phyloP scores from a whole-genome alignment of 2,329 filamentous ascomycete species.

The Fonsecaea erecta region DNA sequence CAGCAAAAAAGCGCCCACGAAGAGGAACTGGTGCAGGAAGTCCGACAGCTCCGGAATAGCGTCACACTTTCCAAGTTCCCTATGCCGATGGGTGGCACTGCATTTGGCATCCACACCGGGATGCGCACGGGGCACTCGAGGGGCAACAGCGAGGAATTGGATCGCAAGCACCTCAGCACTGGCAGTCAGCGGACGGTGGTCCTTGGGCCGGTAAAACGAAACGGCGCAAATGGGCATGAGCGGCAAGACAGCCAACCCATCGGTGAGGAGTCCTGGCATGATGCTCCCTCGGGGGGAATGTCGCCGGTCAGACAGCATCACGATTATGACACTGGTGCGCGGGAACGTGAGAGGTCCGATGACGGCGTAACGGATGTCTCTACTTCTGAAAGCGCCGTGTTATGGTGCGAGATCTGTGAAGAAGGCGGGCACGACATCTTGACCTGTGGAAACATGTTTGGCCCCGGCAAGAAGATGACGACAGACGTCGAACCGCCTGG shows the following conservation, averaged over 20 bases:
- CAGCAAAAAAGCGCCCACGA: conserved; percentile 75
- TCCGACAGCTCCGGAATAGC: conserved; percentile 66
- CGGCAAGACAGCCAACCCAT: conserved; percentile 16
- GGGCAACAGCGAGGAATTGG: conserved; percentile 36
- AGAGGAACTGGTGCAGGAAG: conserved; percentile 82
- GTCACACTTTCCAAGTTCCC: conserved; percentile 34
- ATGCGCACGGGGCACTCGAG: conserved; percentile 44
- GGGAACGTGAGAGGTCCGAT: conserved; percentile 57
- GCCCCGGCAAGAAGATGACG: conserved; percentile 18
- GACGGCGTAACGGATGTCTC: conserved; percentile 64
- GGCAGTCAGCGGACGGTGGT: conserved; percentile 34
- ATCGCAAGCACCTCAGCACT: conserved; percentile 32
- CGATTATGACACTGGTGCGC: conserved; percentile 41
- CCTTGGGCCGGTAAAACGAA: conserved; percentile 19
- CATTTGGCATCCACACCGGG: conserved; percentile 34
- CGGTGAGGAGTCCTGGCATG: conserved; percentile 19
- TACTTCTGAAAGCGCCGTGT: conserved; percentile 54
- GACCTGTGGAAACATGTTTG: conserved; percentile 88
- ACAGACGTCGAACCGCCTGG: not conserved
- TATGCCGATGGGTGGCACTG: conserved; percentile 26
- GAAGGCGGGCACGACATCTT: conserved; percentile 89
- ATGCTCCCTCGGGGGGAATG: conserved; percentile 5
- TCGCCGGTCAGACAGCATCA: conserved; percentile 17
- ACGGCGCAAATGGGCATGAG: conserved; percentile 5
- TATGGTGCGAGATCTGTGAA: conserved; percentile 97